phyloP scores from a whole-genome alignment of 1,284 basidiomycete species.

The Puccinia polysora region DNA sequence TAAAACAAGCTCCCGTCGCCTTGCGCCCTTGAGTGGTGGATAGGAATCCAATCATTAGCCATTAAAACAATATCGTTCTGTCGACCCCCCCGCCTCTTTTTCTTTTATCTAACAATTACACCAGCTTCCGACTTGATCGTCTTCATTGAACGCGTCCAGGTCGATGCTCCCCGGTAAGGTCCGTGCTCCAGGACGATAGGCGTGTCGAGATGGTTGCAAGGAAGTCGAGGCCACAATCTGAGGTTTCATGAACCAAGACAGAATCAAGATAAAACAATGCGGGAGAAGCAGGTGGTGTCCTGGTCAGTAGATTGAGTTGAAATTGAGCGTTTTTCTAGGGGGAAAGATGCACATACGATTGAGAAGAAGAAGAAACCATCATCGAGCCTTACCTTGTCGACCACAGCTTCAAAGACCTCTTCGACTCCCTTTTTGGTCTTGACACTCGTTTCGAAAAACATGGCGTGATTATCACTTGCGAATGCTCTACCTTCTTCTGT shows the following conservation, averaged over 20 bases:
- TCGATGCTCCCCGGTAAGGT: conserved; percentile 34
- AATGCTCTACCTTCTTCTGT: conserved; percentile 74
- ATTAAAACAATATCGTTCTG: too few species aligned
- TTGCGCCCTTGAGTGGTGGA: too few species aligned
- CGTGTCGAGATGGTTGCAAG: conserved; percentile 50
- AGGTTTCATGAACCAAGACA: neutral
- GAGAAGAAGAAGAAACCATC: too few species aligned
- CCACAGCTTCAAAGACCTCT: conserved; percentile 74
- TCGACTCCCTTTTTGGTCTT: conserved; percentile 61
- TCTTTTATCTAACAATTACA: conserved; percentile 35
- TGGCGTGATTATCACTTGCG: conserved; percentile 70
- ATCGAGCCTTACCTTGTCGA: conserved; percentile 58
- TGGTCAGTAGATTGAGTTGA: neutral
- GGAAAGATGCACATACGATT: neutral
- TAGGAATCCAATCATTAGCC: too few species aligned
- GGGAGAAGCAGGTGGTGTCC: too few species aligned
- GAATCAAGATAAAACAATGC: neutral
- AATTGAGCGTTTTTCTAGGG: neutral
- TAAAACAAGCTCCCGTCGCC: too few species aligned
- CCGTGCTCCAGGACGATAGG: neutral
- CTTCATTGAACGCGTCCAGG: conserved; percentile 23
- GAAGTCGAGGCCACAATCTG: conserved; percentile 55
- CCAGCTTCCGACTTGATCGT: conserved; percentile 29
- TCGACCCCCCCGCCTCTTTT: too few species aligned
- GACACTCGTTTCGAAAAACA: conserved; percentile 77